Base-by-base conservation (phyloP, 257 asterid genomes). In the Nicotiana tomentosiformis region DNA sequence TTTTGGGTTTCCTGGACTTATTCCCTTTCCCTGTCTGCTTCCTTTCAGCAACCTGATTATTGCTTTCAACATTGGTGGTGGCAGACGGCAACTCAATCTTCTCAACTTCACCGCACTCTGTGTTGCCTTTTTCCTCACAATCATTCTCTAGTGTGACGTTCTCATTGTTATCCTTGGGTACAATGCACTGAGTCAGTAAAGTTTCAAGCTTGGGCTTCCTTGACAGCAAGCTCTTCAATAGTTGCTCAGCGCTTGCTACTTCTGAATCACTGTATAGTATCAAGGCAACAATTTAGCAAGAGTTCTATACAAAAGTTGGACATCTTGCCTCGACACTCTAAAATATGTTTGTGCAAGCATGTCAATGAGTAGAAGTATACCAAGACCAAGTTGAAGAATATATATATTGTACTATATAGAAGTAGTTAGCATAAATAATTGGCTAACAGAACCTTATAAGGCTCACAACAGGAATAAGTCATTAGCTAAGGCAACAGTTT, bases 1-100 rank as follows among this genome's bases (percentile, higher is more conserved):
- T 69, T n/a, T 72, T 87, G 1, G 80, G 78, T 0, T 81, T 79
- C 2, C 65, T 84, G 35, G 77, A 66, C 74, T 87, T 39, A 17
- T 80, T 65, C 80, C 80, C 67, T 82, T 85, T 14, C 86, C 88
- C 66, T 64, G 83, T 64, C 85, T 69, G 77, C 72, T 15, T 46
- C 69, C 72, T 23, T 72, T 46, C 60, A 23, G 37, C 5, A 10
- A 1, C 77, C 77, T 69, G 20, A 26, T 65, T 66, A 4, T 60
- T 81, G 80, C 51, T 83, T 85, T 61, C 83, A 20, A 35, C 7
- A 20, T 23, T 12, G 10, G 35, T 30, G 4, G 79, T 17, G 23
- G 7, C 7, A 46, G 61, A 72, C 0, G 61, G 39, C 3, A 3
- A 46, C 58, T n/a, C 26, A 17, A 66, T 68, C 30, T 70, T 46